Evolutionary conservation across 495 filamentous ascomycete species (phyloP).

Genomic region (Tuber calosporum): DNA sequence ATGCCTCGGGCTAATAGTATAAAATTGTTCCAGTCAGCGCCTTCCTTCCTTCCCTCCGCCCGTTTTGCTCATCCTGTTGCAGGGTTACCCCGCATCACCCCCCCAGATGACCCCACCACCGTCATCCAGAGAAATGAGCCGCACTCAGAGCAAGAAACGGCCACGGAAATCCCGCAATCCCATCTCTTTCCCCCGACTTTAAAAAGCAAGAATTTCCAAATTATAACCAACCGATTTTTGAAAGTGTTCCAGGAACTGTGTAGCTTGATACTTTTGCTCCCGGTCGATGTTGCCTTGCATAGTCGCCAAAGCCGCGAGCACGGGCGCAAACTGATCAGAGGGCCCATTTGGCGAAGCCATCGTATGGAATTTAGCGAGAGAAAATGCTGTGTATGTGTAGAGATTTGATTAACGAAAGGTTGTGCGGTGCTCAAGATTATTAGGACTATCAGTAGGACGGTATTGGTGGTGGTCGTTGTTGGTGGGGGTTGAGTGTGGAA

Average conservation of each 20-base stretch:
- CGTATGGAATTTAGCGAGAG: constrained; percentile 22
- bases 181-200: constrained; percentile 36
- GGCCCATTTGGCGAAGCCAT: constrained; percentile 61
- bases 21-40: constrained; percentile 33
- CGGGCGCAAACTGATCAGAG: constrained; percentile 64
- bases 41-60: constrained; percentile 34
- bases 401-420: constrained; percentile 4
- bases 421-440: background rate
- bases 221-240: constrained; percentile 83
- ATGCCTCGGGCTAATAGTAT: constrained; percentile 66
- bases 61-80: constrained; percentile 27
- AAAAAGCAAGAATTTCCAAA: constrained; percentile 38
- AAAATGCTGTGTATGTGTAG: background rate
- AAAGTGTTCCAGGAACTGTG: constrained; percentile 85
- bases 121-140: constrained; percentile 34
- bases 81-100: constrained; percentile 41
- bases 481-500: background rate
- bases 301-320: constrained; percentile 78
- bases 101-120: constrained; percentile 35
- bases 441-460: background rate
- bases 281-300: constrained; percentile 80
- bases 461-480: background rate
- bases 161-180: constrained; percentile 16
- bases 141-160: constrained; percentile 27
- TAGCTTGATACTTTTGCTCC: constrained; percentile 77